Evolutionary conservation across 2,329 filamentous ascomycete species (phyloP).

Genomic region (Bipolaris zeicola): DNA sequence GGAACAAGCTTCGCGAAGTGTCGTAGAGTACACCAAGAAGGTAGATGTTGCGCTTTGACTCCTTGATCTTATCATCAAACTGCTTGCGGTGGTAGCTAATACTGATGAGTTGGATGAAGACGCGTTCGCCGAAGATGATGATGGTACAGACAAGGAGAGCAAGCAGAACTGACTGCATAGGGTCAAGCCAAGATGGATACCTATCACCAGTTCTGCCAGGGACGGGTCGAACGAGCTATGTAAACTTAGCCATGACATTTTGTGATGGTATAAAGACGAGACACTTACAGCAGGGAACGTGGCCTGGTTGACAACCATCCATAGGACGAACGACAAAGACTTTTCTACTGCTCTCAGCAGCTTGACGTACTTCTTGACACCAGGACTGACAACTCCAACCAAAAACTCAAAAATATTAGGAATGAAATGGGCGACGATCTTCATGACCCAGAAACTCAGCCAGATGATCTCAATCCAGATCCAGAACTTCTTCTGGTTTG

Average conservation of each 20-base stretch:
- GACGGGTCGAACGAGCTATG: slow-evolving; percentile 23
- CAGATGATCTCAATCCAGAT: slow-evolving; percentile 69
- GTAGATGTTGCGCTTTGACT: slow-evolving; percentile 84
- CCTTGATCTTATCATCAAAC: slow-evolving; percentile 80
- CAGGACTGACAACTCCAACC: slow-evolving; percentile 67
- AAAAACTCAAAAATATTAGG: slow-evolving; percentile 66
- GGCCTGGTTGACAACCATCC: slow-evolving; percentile 63
- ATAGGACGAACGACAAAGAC: slow-evolving; percentile 64
- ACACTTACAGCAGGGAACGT: slow-evolving; percentile 59
- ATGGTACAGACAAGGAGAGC: slow-evolving; percentile 71
- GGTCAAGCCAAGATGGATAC: slow-evolving; percentile 55
- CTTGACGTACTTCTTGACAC: slow-evolving; percentile 67
- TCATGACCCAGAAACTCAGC: slow-evolving; percentile 67
- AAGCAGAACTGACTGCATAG: slow-evolving; percentile 68
- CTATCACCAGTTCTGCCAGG: slow-evolving; percentile 5
- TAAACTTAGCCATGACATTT: background rate
- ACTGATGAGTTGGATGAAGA: slow-evolving; percentile 80
- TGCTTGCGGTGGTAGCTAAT: slow-evolving; percentile 86
- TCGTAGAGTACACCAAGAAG: slow-evolving; percentile 87
- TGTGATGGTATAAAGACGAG: no score
- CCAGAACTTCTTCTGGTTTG: slow-evolving; percentile 66
- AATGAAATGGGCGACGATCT: slow-evolving; percentile 63
- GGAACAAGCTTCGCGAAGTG: slow-evolving; percentile 85
- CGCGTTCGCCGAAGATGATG: slow-evolving; percentile 76
- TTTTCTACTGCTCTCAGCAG: slow-evolving; percentile 65